Evolutionary conservation across 108 stramenopile species (phyloP).

Genomic region (Nitzschia palea): DNA sequence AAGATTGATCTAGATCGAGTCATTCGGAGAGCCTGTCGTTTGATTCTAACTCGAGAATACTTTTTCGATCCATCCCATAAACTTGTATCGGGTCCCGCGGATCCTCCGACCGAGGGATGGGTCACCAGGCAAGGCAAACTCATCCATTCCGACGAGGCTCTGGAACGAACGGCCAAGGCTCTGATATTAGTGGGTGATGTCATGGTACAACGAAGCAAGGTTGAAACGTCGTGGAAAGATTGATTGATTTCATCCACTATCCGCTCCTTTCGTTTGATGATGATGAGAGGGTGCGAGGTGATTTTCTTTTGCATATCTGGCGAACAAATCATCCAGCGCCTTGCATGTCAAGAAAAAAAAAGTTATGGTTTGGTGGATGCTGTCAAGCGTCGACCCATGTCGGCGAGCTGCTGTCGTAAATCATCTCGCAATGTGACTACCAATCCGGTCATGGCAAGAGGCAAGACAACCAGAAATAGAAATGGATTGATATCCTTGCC

Average conservation of each 20-base stretch:
- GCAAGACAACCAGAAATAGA: slow-evolving; percentile 39
- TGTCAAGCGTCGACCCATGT: neutral
- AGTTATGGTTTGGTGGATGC: neutral
- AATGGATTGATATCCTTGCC: slow-evolving; percentile 4
- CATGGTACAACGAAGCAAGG: slow-evolving; percentile 75
- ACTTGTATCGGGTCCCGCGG: slow-evolving; percentile 9
- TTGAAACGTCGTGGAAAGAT: slow-evolving; percentile 60
- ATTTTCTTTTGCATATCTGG: too few species aligned
- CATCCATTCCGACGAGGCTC: slow-evolving; percentile 52
- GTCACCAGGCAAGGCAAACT: slow-evolving; percentile 23
- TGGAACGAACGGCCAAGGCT: slow-evolving; percentile 62
- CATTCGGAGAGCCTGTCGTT: slow-evolving; percentile 61
- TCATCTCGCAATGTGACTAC: slow-evolving; percentile 30
- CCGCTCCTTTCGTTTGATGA: neutral
- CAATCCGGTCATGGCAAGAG: slow-evolving; percentile 22
- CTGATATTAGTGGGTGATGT: slow-evolving; percentile 72
- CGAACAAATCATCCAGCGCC: neutral
- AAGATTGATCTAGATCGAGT: slow-evolving; percentile 78
- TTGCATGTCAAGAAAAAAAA: neutral
- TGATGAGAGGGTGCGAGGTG: neutral
- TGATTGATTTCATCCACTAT: neutral
- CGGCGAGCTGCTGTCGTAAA: slow-evolving; percentile 28
- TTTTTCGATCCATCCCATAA: slow-evolving; percentile 67
- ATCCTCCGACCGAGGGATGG: slow-evolving; percentile 26
- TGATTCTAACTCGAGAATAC: slow-evolving; percentile 56